Percentiles rank a stretch among this genome's conserved stretches.
These are phyloP conservation scores for Aspergillus haitiensis DNA, from an alignment of 495 filamentous ascomycete genomes.

Conservation along the genomic window DNA sequence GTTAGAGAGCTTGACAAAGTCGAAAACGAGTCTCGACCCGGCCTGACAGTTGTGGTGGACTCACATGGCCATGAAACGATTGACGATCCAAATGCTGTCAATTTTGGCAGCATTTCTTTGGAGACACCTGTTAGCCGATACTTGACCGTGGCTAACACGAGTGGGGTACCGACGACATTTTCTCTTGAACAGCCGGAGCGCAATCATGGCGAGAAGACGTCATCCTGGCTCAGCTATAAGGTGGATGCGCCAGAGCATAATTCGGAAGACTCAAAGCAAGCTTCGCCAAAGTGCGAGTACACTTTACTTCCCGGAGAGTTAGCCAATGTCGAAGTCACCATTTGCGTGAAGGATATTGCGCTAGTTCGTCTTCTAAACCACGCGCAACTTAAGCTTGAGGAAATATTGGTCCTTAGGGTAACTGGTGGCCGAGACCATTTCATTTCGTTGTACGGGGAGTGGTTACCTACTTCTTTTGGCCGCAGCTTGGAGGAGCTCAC, in stretches of 20 bases:
- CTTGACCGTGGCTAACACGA: constrained; percentile 89
- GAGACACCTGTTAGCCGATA: constrained; percentile 60
- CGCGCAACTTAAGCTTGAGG: constrained; percentile 64
- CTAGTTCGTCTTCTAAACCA: constrained; percentile 74
- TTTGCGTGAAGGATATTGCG: constrained; percentile 60
- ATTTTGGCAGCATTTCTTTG: constrained; percentile 74
- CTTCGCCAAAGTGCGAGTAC: constrained; percentile 42
- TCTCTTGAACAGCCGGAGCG: constrained; percentile 67
- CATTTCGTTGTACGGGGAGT: constrained; percentile 72
- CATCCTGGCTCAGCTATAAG: constrained; percentile 66
- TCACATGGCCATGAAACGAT: constrained; percentile 37
- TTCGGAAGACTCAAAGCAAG: constrained; percentile 33
- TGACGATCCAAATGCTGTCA: constrained; percentile 55
- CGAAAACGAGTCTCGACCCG: constrained; percentile 89
- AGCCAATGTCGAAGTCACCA: constrained; percentile 62
- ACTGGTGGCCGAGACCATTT: constrained; percentile 87
- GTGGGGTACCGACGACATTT: constrained; percentile 72
- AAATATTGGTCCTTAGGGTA: constrained; percentile 88
- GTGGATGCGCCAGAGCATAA: constrained; percentile 54
- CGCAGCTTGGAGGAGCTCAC: constrained; percentile 81
- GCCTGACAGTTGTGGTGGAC: constrained; percentile 82
- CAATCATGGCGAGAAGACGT: constrained; percentile 41
- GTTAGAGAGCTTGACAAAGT: constrained; percentile 83
- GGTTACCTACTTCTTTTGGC: constrained; percentile 81
- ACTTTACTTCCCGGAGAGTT: constrained; percentile 82